A percentile compares a stretch with the other conserved stretches of the same genome.
Conservation (phyloP, 441 rosid genomes). For the Theobroma grandiflorum region DNA sequence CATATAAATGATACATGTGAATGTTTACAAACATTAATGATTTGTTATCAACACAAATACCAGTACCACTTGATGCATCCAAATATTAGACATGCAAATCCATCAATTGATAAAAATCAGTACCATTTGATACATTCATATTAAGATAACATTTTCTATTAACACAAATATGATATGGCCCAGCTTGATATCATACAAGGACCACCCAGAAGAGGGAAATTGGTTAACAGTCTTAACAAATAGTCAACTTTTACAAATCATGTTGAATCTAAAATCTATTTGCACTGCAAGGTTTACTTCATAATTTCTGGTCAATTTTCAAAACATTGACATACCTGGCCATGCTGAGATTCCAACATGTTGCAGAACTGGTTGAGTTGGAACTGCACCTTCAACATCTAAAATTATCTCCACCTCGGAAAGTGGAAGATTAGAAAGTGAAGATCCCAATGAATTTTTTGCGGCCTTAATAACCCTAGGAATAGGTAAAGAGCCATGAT, state of each 20-base stretch:
- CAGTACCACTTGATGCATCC: background rate
- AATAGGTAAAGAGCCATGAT: constrained; percentile 25
- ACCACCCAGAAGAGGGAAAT: constrained; percentile 9
- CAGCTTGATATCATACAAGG: constrained; percentile 7
- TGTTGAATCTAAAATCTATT: constrained; percentile 8
- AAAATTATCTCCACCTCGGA: constrained; percentile 85
- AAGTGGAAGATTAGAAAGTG: constrained; percentile 69
- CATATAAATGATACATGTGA: background rate
- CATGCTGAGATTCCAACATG: constrained; percentile 93
- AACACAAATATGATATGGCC: background rate
- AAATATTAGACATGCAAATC: constrained; percentile 1
- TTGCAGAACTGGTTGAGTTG: constrained; percentile 91
- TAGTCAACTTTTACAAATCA: background rate
- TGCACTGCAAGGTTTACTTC: constrained; percentile 2
- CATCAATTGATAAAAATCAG: constrained; percentile 11
- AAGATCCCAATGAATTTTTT: constrained; percentile 57
- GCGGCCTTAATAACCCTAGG: constrained; percentile 72
- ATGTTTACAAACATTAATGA: background rate
- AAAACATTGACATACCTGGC: constrained; percentile 71
- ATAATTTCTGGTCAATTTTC: constrained; percentile 1
- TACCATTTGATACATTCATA: constrained; percentile 10
- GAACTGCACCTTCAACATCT: constrained; percentile 84
- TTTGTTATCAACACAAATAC: background rate
- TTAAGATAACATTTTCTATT: constrained; percentile 12
- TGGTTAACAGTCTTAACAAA: constrained; percentile 13